These are phyloP conservation scores for Saccharomycopsis vini DNA, from an alignment of 805 yeast species.

Conservation along the genomic window DNA sequence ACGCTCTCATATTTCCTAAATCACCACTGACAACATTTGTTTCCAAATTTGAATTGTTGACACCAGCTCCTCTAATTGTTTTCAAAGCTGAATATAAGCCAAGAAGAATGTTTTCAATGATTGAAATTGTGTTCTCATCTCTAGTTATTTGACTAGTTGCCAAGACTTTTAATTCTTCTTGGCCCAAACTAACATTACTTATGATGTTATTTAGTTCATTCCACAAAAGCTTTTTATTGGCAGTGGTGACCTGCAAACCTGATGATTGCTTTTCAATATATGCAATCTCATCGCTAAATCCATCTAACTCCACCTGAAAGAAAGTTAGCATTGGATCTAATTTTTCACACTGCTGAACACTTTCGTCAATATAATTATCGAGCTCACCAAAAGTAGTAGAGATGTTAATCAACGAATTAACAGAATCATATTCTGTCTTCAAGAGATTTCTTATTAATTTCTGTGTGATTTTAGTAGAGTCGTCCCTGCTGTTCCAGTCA, in stretches of 20 bases:
- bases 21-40: slow-evolving; percentile 27
- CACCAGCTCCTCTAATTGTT: slow-evolving; percentile 48
- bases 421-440: slow-evolving; percentile 52
- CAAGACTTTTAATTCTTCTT: slow-evolving; percentile 41
- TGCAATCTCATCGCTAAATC: slow-evolving; percentile 59
- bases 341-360: slow-evolving; percentile 44
- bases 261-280: slow-evolving; percentile 66
- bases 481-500: slow-evolving; percentile 66
- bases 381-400: slow-evolving; percentile 36
- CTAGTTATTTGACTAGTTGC: slow-evolving; percentile 40
- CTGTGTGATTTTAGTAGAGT: slow-evolving; percentile 45
- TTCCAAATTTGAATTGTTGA: slow-evolving; percentile 31
- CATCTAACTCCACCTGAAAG: slow-evolving; percentile 52
- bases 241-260: slow-evolving; percentile 75
- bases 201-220: slow-evolving; percentile 61
- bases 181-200: slow-evolving; percentile 60
- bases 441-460: slow-evolving; percentile 53
- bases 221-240: slow-evolving; percentile 70
- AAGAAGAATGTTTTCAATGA: slow-evolving; percentile 46
- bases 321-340: slow-evolving; percentile 46
- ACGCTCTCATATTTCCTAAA: slow-evolving; percentile 60
- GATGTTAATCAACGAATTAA: slow-evolving; percentile 45
- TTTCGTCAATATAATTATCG: slow-evolving; percentile 32
- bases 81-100: slow-evolving; percentile 55
- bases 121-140: slow-evolving; percentile 33